Conservation (phyloP, 805 yeast genomes). For the Candida caryicola region DNA sequence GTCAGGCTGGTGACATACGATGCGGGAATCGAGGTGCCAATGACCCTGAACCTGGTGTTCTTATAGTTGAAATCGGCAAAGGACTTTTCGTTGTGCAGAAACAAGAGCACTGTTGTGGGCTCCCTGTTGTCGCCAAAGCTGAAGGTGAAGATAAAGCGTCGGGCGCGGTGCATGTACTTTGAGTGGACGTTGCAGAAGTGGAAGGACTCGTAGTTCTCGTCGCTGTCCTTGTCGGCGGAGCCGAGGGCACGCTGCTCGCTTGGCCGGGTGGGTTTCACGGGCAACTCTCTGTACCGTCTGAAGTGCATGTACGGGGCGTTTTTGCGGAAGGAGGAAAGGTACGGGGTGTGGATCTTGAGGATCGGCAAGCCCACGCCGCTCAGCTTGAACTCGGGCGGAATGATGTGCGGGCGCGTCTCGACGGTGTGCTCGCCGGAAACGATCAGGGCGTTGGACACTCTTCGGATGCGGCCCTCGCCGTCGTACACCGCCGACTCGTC, state of each 20-base stretch:
- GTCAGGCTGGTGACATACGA: slow-evolving; percentile 28
- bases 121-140: slow-evolving; percentile 13
- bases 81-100: slow-evolving; percentile 36
- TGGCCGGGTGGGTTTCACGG: slow-evolving; percentile 18
- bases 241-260: slow-evolving; percentile 4
- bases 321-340: slow-evolving; percentile 34
- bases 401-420: slow-evolving; percentile 30
- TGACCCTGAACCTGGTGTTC: slow-evolving; percentile 35
- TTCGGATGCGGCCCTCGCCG: slow-evolving; percentile 16
- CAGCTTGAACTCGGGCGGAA: slow-evolving; percentile 30
- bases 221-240: background rate
- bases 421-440: slow-evolving; percentile 9
- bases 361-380: slow-evolving; percentile 38
- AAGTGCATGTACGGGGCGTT: slow-evolving; percentile 34
- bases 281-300: slow-evolving; percentile 29
- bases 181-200: slow-evolving; percentile 31
- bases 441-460: slow-evolving; percentile 7
- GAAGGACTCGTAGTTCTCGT: slow-evolving; percentile 31
- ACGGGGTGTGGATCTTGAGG: slow-evolving; percentile 34
- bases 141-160: slow-evolving; percentile 31
- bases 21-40: slow-evolving; percentile 34
- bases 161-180: slow-evolving; percentile 25
- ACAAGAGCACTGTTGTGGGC: slow-evolving; percentile 22
- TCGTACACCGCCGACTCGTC: slow-evolving; percentile 21
- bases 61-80: slow-evolving; percentile 39